Percentiles rank a stretch among this genome's conserved stretches.
Conservation (phyloP, 176 grass and related monocot species). For the Poa annua region DNA sequence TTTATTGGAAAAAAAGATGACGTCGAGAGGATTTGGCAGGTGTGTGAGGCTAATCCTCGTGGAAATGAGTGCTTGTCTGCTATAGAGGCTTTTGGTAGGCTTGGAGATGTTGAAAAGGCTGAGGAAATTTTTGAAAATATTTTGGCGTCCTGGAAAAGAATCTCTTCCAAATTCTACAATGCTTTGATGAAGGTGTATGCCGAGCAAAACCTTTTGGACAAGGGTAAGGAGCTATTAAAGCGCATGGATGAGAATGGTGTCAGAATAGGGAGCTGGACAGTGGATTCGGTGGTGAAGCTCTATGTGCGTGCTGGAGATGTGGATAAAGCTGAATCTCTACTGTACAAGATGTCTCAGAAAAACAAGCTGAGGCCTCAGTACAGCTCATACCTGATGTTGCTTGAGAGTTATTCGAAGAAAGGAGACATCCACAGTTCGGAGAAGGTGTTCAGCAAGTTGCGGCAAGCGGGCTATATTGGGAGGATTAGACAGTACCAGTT, state of each 20-base stretch:
- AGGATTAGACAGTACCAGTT: constrained; percentile 70
- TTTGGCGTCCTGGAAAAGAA: constrained; percentile 20
- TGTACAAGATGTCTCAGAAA: constrained; percentile 49
- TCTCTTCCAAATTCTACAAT: constrained; percentile 47
- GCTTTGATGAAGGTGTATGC: constrained; percentile 68
- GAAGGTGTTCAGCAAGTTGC: constrained; percentile 67
- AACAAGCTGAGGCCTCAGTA: constrained; percentile 58
- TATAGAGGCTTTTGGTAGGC: constrained; percentile 68
- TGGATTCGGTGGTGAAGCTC: constrained; percentile 69
- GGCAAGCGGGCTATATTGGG: constrained; percentile 59
- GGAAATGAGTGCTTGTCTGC: constrained; percentile 42
- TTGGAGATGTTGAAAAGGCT: constrained; percentile 57
- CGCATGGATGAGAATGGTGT: constrained; percentile 50
- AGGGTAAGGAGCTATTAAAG: constrained; percentile 66
- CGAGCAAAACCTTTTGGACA: constrained; percentile 54
- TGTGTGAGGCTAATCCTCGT: constrained; percentile 53
- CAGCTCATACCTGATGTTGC: constrained; percentile 51
- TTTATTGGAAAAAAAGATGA: constrained; percentile 60
- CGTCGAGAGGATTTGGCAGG: constrained; percentile 68
- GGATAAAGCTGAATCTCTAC: constrained; percentile 60
- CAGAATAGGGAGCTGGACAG: constrained; percentile 39
- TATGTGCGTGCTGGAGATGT: constrained; percentile 58
- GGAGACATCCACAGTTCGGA: constrained; percentile 73
- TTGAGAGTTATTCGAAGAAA: constrained; percentile 62
- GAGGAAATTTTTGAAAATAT: constrained; percentile 66